A percentile compares a stretch with the other conserved stretches of the same genome.
phyloP scores from a whole-genome alignment of 1,284 basidiomycete genomes.

The Sporisorium scitamineum region DNA sequence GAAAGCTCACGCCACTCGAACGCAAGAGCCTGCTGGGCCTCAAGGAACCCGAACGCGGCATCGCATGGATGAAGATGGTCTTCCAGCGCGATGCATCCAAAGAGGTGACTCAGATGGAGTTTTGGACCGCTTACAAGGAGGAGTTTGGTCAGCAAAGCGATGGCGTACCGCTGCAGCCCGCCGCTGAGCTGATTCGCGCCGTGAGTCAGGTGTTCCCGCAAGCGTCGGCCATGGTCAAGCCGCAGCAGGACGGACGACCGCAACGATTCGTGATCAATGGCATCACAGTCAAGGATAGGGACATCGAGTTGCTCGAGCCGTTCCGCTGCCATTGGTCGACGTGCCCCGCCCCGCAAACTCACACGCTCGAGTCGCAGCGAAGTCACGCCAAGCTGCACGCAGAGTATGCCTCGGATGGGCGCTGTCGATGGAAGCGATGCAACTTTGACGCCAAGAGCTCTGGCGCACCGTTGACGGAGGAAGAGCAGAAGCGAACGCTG shows the following conservation, averaged over 20 bases:
- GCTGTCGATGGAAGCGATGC: slow-evolving; percentile 61
- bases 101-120: slow-evolving; percentile 87
- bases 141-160: slow-evolving; percentile 65
- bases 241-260: slow-evolving; percentile 74
- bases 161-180: slow-evolving; percentile 76
- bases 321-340: slow-evolving; percentile 57
- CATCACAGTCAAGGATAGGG: slow-evolving; percentile 71
- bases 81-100: slow-evolving; percentile 78
- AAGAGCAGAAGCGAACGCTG: slow-evolving; percentile 24
- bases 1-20: slow-evolving; percentile 49
- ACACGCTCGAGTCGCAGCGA: slow-evolving; percentile 37
- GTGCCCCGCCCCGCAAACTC: slow-evolving; percentile 50
- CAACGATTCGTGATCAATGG: slow-evolving; percentile 82
- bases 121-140: slow-evolving; percentile 88
- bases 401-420: slow-evolving; percentile 35
- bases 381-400: slow-evolving; percentile 54
- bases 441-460: slow-evolving; percentile 33
- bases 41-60: slow-evolving; percentile 59
- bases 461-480: not conserved
- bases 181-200: slow-evolving; percentile 88
- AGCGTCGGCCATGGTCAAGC: slow-evolving; percentile 82
- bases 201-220: slow-evolving; percentile 81
- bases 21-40: slow-evolving; percentile 37
- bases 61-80: slow-evolving; percentile 77
- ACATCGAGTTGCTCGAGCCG: slow-evolving; percentile 37